Conservation (phyloP, 164 flowering plant genomes). For the Piper betle region DNA sequence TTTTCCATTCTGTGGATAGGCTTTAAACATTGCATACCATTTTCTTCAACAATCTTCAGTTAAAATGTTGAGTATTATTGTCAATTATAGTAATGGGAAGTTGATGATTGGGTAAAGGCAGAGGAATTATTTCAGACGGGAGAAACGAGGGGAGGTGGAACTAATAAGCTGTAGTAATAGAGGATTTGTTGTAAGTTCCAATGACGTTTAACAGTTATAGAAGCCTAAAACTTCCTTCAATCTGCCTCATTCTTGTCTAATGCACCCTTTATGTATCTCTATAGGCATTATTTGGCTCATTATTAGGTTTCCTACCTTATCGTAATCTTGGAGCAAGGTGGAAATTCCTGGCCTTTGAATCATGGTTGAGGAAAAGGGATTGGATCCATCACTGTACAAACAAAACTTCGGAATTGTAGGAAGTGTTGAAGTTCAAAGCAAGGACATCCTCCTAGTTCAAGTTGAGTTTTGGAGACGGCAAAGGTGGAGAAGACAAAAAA, state of each 20-base stretch:
- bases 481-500: constrained; percentile 20
- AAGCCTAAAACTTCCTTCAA: not conserved
- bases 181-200: constrained; percentile 71
- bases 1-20: no score
- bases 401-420: constrained; percentile 50
- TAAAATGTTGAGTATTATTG: no score
- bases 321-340: constrained; percentile 63
- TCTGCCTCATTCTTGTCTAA: not conserved
- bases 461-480: constrained; percentile 12
- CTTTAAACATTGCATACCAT: no score
- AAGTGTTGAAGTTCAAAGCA: constrained; percentile 25
- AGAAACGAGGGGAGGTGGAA: constrained; percentile 42
- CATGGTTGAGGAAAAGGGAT: constrained; percentile 83
- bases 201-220: not conserved
- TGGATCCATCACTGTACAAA: constrained; percentile 60
- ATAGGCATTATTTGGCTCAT: constrained; percentile 79
- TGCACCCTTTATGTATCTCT: constrained; percentile 2
- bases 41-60: not conserved
- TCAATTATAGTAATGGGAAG: constrained; percentile 37
- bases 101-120: constrained; percentile 57
- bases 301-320: constrained; percentile 85
- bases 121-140: constrained; percentile 19
- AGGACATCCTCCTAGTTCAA: constrained; percentile 16
- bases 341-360: constrained; percentile 89
- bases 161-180: constrained; percentile 63